phyloP scores from a whole-genome alignment of 1,284 basidiomycete species.

The Pyrrhoderma noxium region DNA sequence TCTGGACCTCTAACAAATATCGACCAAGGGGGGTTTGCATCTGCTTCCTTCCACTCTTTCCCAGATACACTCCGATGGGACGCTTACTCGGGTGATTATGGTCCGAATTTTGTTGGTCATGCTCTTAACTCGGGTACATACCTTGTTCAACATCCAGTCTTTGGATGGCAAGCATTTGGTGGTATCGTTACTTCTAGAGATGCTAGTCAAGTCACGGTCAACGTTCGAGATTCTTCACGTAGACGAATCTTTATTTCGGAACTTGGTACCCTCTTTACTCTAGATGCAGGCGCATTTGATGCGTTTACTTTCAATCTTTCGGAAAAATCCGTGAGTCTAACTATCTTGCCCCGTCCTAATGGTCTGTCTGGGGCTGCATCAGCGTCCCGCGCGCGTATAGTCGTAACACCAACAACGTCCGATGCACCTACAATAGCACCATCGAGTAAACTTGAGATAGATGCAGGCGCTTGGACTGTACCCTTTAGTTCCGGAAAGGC shows the following conservation, averaged over 20 bases:
- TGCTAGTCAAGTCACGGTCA: conserved; percentile 30
- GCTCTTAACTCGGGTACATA: conserved; percentile 47
- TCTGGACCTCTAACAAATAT: conserved; percentile 49
- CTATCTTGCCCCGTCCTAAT: conserved; percentile 33
- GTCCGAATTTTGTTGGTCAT: conserved; percentile 53
- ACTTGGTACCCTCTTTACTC: conserved; percentile 37
- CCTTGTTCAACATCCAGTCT: conserved; percentile 47
- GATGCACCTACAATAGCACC: conserved; percentile 38
- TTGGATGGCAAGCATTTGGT: conserved; percentile 59
- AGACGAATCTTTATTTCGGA: conserved; percentile 47
- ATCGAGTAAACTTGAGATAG: conserved; percentile 29
- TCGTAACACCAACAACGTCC: conserved; percentile 37
- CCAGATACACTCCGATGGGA: conserved; percentile 53
- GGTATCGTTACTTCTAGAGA: conserved; percentile 39
- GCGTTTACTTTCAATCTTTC: conserved; percentile 35
- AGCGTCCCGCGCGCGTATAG: conserved; percentile 40
- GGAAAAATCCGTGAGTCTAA: conserved; percentile 33
- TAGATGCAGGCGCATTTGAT: conserved; percentile 55
- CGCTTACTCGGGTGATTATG: conserved; percentile 54
- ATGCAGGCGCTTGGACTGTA: conserved; percentile 45
- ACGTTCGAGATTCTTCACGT: conserved; percentile 41
- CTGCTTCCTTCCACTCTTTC: conserved; percentile 55
- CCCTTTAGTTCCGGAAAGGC: conserved; percentile 31
- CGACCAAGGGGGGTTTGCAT: conserved; percentile 47
- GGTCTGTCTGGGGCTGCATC: conserved; percentile 36